A percentile compares a stretch with the other conserved stretches of the same genome.
These are phyloP conservation scores for Trichoderma aggressivum DNA, from an alignment of 2,329 filamentous ascomycete genomes.

Conservation along the genomic window DNA sequence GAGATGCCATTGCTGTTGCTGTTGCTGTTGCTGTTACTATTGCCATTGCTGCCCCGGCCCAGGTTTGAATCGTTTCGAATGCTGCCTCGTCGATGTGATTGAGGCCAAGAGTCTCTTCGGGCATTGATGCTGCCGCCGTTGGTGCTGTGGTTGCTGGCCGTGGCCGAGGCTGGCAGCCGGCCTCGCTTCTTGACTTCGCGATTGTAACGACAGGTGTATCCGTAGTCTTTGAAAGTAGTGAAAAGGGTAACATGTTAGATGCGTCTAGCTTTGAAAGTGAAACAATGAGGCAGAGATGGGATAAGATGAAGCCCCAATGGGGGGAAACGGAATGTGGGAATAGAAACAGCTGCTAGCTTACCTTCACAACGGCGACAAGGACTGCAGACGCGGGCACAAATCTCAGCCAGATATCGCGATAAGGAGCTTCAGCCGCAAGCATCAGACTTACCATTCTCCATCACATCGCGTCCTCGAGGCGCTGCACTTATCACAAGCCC, in stretches of 20 bases:
- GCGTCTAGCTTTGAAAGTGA: not conserved
- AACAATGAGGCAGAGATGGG: not conserved
- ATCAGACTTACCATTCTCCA: constrained; percentile 39
- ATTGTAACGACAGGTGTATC: constrained; percentile 37
- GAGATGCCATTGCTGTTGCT: not conserved
- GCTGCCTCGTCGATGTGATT: constrained; percentile 8
- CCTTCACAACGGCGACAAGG: constrained; percentile 37
- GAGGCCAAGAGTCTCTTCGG: constrained; percentile 13
- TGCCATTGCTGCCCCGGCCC: not conserved
- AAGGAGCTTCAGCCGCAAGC: not conserved
- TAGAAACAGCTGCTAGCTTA: constrained; percentile 22
- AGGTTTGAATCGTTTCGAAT: not conserved
- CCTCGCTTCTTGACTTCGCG: constrained; percentile 38
- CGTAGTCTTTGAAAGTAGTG: constrained; percentile 31
- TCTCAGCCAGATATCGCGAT: constrained; percentile 12
- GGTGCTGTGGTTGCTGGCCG: not conserved
- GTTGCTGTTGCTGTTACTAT: not conserved
- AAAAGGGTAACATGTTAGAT: not conserved
- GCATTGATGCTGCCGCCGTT: not conserved
- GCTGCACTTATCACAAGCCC: constrained; percentile 36
- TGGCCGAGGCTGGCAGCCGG: constrained; percentile 29
- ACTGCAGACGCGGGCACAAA: constrained; percentile 9
- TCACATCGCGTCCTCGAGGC: constrained; percentile 42
- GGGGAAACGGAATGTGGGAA: not conserved
- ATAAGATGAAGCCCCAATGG: not conserved